These are phyloP conservation scores for Aspergillus brasiliensis DNA, from an alignment of 2,329 filamentous ascomycete genomes.

Conservation along the genomic window DNA sequence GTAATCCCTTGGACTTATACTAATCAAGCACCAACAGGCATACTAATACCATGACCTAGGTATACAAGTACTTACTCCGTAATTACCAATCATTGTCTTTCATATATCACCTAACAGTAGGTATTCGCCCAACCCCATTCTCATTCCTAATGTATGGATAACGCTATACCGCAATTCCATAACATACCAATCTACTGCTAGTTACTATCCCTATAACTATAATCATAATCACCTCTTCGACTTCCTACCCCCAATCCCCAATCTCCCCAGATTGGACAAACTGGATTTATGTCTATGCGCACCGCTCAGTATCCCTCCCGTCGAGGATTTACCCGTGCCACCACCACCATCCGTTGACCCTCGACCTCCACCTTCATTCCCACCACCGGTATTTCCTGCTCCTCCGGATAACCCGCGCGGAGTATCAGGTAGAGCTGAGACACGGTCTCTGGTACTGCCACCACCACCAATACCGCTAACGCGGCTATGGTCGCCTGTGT, in stretches of 20 bases:
- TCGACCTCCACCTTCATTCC: constrained; percentile 37
- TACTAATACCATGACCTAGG: neutral
- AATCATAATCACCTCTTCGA: constrained; percentile 36
- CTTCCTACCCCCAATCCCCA: constrained; percentile 70
- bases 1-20: too few species aligned
- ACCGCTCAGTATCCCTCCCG: constrained; percentile 34
- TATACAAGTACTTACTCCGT: too few species aligned
- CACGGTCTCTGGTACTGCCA: constrained; percentile 8
- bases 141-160: too few species aligned
- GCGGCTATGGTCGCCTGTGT: too few species aligned
- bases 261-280: constrained; percentile 68
- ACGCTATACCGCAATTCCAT: too few species aligned
- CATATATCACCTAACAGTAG: too few species aligned
- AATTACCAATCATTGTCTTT: too few species aligned
- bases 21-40: too few species aligned
- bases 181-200: neutral
- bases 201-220: too few species aligned
- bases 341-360: constrained; percentile 19
- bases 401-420: constrained; percentile 30
- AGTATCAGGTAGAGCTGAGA: constrained; percentile 31
- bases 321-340: constrained; percentile 20
- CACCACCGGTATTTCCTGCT: constrained; percentile 37
- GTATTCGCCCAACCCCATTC: too few species aligned
- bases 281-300: constrained; percentile 63
- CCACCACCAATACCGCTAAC: too few species aligned